A percentile compares a stretch with the other conserved stretches of the same genome.
These are phyloP conservation scores for Pseudocercospora pini-densiflorae DNA, from an alignment of 2,329 filamentous ascomycete genomes.

Conservation along the genomic window DNA sequence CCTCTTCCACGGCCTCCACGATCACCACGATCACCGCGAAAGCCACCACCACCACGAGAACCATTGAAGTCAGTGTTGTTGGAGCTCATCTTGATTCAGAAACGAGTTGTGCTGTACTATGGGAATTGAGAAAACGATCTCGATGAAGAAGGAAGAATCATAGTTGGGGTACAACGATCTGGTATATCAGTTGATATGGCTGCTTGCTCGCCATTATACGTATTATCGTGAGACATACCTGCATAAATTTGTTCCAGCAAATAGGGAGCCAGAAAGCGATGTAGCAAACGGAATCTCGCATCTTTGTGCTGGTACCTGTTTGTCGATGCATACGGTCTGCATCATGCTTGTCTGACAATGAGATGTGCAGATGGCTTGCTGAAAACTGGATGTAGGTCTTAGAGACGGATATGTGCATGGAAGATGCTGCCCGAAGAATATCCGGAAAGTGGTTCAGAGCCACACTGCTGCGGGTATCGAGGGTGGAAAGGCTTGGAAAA, in stretches of 20 bases:
- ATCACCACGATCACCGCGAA: neutral
- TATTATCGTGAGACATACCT: neutral
- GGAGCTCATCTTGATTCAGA: neutral
- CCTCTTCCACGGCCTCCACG: neutral
- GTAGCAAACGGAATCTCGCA: neutral
- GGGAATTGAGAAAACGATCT: neutral
- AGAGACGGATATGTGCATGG: neutral
- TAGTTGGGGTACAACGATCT: neutral
- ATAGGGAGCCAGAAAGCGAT: neutral
- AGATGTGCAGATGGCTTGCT: neutral
- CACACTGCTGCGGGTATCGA: no score
- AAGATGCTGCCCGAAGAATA: neutral
- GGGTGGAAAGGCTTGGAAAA: neutral
- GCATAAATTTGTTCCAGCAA: neutral
- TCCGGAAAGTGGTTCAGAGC: neutral
- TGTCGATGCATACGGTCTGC: neutral
- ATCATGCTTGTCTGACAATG: neutral
- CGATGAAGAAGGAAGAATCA: neutral
- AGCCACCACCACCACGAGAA: neutral
- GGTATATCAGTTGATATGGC: neutral
- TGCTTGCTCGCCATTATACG: neutral
- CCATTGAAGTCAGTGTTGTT: neutral
- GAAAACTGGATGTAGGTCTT: neutral
- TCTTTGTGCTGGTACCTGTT: neutral
- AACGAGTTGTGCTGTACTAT: neutral